A percentile compares a stretch with the other conserved stretches of the same genome.
These are phyloP conservation scores for Bipolaris sorokiniana DNA, from an alignment of 2,329 filamentous ascomycete species.

Conservation along the genomic window DNA sequence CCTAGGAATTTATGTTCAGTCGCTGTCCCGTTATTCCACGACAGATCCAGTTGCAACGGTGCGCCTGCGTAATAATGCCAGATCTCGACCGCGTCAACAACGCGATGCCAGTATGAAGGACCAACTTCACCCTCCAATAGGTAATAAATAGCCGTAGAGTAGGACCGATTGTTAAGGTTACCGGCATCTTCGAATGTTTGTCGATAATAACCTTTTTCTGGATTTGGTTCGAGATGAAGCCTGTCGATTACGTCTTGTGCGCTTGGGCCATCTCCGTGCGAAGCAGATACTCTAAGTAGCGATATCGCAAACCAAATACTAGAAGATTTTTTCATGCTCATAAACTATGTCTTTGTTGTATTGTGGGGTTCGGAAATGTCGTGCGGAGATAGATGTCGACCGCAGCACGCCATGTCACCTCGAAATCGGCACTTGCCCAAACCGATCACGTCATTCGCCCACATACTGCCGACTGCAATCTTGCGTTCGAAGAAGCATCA, in stretches of 20 bases:
- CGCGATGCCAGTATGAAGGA: slow-evolving; percentile 59
- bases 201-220: slow-evolving; percentile 58
- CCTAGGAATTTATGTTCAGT: slow-evolving; percentile 48
- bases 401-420: not conserved
- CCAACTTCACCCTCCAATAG: slow-evolving; percentile 53
- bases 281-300: slow-evolving; percentile 1
- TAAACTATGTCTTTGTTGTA: not conserved
- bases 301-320: not conserved
- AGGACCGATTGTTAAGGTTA: slow-evolving; percentile 46
- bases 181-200: slow-evolving; percentile 56
- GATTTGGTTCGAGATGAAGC: slow-evolving; percentile 54
- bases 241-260: slow-evolving; percentile 54
- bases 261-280: not conserved
- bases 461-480: not conserved
- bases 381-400: not conserved
- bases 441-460: not conserved
- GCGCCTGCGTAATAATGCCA: slow-evolving; percentile 64
- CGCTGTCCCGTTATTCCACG: slow-evolving; percentile 51
- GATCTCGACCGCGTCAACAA: slow-evolving; percentile 56
- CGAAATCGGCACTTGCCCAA: not conserved
- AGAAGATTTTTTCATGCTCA: not conserved
- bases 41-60: slow-evolving; percentile 56
- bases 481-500: not conserved
- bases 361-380: not conserved
- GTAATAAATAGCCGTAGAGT: slow-evolving; percentile 61